Conservation (phyloP, 2,329 filamentous ascomycete genomes). For the Xylaria arbuscula region DNA sequence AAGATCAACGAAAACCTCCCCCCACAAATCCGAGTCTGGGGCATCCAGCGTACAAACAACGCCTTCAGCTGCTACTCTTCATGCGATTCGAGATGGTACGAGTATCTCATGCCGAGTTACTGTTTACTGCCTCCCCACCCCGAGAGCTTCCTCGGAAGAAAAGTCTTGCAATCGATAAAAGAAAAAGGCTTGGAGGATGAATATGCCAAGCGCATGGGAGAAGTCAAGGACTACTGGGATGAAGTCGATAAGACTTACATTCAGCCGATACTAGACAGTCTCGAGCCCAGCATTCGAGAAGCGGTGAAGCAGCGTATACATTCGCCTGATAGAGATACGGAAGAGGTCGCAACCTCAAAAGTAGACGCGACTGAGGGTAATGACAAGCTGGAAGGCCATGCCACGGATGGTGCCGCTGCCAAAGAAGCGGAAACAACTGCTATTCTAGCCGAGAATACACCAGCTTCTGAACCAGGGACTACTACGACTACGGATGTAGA, state of each 20-base stretch:
- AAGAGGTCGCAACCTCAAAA: slow-evolving; percentile 32
- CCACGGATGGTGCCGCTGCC: slow-evolving; percentile 10
- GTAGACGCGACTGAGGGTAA: slow-evolving; percentile 22
- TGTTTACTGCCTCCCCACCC: slow-evolving; percentile 93
- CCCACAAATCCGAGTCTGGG: slow-evolving; percentile 94
- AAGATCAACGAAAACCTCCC: slow-evolving; percentile 91
- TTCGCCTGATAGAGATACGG: slow-evolving; percentile 43
- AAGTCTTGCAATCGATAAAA: slow-evolving; percentile 81
- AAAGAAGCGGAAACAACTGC: slow-evolving; percentile 29
- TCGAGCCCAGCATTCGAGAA: slow-evolving; percentile 72
- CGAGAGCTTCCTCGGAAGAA: slow-evolving; percentile 84
- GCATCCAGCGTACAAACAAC: slow-evolving; percentile 87
- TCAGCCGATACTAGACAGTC: slow-evolving; percentile 71
- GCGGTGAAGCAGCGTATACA: slow-evolving; percentile 73
- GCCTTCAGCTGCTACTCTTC: slow-evolving; percentile 94
- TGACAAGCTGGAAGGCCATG: slow-evolving; percentile 30
- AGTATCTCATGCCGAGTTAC: slow-evolving; percentile 95
- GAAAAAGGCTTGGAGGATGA: slow-evolving; percentile 77
- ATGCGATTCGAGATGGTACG: slow-evolving; percentile 96
- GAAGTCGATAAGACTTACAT: slow-evolving; percentile 84
- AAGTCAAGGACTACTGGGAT: slow-evolving; percentile 84
- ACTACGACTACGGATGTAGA: slow-evolving; percentile 45
- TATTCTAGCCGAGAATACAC: slow-evolving; percentile 14
- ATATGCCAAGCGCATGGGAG: slow-evolving; percentile 75
- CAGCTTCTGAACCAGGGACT: slow-evolving; percentile 33